These are phyloP conservation scores for Zopfia rhizophila DNA, from an alignment of 2,329 filamentous ascomycete genomes.

Conservation along the genomic window DNA sequence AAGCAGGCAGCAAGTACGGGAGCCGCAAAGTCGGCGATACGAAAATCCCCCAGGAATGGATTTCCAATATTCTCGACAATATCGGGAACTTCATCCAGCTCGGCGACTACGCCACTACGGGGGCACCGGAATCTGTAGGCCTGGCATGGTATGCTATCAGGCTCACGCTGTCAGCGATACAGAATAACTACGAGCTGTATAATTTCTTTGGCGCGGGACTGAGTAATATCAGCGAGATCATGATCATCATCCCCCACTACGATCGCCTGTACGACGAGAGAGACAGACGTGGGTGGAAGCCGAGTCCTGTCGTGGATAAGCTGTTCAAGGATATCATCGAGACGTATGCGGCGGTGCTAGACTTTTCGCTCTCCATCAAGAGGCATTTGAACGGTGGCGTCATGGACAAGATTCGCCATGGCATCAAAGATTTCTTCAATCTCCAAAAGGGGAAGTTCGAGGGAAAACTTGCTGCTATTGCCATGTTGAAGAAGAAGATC, in stretches of 20 bases:
- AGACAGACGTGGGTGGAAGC: constrained; percentile 17
- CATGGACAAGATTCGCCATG: constrained; percentile 22
- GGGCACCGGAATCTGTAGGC: constrained; percentile 28
- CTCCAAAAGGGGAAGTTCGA: constrained; percentile 21
- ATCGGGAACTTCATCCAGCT: constrained; percentile 23
- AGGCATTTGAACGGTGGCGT: constrained; percentile 19
- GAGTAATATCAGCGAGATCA: constrained; percentile 25
- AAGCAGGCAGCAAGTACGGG: too few species aligned
- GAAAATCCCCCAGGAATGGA: too few species aligned
- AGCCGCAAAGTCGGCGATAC: too few species aligned
- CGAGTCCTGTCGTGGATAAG: constrained; percentile 21
- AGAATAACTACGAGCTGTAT: constrained; percentile 30
- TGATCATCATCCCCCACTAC: constrained; percentile 27
- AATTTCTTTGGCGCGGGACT: constrained; percentile 23
- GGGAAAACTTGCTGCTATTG: constrained; percentile 19
- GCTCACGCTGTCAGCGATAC: constrained; percentile 24
- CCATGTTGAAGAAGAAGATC: constrained; percentile 20
- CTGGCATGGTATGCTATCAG: constrained; percentile 28
- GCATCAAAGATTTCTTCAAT: constrained; percentile 26
- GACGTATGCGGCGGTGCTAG: constrained; percentile 24
- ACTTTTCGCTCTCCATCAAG: constrained; percentile 25
- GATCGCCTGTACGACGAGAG: constrained; percentile 28
- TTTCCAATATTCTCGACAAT: too few species aligned
- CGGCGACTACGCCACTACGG: constrained; percentile 22
- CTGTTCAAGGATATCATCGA: constrained; percentile 17